Evolutionary conservation across 176 grass and related monocot species (phyloP).

Genomic region (Stipa capillata): DNA sequence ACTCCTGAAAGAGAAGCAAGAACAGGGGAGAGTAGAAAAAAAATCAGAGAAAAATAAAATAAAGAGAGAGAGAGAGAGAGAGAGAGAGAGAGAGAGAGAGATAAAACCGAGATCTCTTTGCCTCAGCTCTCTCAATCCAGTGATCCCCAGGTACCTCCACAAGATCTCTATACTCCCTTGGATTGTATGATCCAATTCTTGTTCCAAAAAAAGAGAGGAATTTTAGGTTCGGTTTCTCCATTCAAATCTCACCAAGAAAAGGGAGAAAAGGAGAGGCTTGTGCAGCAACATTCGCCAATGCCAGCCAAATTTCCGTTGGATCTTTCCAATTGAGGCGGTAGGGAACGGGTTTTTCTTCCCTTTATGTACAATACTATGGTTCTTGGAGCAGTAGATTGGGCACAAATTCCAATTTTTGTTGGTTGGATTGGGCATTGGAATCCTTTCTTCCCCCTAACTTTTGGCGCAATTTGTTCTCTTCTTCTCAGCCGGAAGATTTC

Average conservation of each 20-base stretch:
- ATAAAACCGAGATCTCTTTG: neutral
- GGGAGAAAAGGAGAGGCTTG: neutral
- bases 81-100: neutral
- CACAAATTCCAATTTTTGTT: neutral
- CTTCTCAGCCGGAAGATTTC: neutral
- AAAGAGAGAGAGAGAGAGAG: neutral
- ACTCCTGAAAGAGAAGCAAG: slow-evolving; percentile 9
- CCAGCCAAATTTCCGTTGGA: neutral
- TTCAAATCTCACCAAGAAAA: neutral
- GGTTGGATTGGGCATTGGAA: neutral
- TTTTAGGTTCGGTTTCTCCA: neutral
- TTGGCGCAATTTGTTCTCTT: neutral
- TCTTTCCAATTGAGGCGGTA: neutral
- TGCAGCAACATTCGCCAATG: neutral
- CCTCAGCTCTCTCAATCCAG: neutral
- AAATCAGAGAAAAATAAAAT: neutral
- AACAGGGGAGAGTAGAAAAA: neutral
- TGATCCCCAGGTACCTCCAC: neutral
- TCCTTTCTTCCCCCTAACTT: neutral
- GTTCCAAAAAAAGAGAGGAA: neutral
- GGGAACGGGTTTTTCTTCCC: neutral
- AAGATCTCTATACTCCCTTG: neutral
- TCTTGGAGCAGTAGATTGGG: neutral
- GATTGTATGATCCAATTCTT: neutral
- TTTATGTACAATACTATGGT: neutral